Percentiles rank a stretch among this genome's conserved stretches.
Evolutionary conservation across 2,329 filamentous ascomycete genomes (phyloP).

Genomic region (Domatiomyces catenatus): DNA sequence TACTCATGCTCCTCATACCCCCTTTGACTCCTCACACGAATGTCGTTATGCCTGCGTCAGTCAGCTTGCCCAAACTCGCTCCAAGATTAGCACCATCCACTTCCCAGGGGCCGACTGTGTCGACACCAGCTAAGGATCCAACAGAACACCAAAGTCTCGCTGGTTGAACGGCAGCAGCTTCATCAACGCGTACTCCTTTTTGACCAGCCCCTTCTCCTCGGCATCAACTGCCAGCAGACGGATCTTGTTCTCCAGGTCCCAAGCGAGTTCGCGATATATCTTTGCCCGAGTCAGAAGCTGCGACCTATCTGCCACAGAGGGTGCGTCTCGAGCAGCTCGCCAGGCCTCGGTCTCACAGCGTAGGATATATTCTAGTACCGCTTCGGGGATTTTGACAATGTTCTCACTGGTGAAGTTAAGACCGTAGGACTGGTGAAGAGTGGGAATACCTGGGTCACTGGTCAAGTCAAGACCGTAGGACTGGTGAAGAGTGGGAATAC

Average conservation of each 20-base stretch:
- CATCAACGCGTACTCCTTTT: neutral
- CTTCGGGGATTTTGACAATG: neutral
- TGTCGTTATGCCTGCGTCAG: no score
- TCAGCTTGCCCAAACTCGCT: no score
- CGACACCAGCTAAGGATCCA: neutral
- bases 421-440: neutral
- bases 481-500: neutral
- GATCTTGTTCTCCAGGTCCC: neutral
- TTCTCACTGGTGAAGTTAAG: neutral
- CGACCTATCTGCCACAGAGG: neutral
- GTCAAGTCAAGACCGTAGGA: neutral
- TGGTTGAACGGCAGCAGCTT: neutral
- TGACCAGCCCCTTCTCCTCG: neutral
- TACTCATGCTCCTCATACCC: no score
- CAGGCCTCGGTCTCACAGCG: neutral
- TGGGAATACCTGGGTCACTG: neutral
- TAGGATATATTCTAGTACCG: neutral
- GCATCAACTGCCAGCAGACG: neutral
- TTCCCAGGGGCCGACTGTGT: no score
- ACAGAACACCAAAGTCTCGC: neutral
- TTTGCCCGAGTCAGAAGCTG: neutral
- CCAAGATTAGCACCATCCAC: no score
- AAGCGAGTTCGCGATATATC: neutral
- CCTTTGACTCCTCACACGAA: no score
- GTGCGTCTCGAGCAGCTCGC: neutral